phyloP scores from a whole-genome alignment of 2,329 filamentous ascomycete genomes.

The Aspergillus fijiensis region DNA sequence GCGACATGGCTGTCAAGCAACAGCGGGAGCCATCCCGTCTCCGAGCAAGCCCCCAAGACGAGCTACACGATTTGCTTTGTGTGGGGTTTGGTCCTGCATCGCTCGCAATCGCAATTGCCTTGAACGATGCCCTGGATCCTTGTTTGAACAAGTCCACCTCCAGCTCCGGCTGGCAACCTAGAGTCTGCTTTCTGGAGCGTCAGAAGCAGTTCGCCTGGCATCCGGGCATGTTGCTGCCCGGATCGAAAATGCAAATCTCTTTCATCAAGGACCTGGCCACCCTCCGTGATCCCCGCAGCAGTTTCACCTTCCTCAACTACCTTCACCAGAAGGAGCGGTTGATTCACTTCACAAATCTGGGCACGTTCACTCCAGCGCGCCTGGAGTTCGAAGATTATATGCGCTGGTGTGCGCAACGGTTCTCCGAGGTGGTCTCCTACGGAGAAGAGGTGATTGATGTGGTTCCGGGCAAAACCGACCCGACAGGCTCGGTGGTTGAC shows the following conservation, averaged over 20 bases:
- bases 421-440: constrained; percentile 72
- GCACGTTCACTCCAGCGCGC: constrained; percentile 82
- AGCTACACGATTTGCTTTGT: constrained; percentile 81
- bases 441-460: constrained; percentile 74
- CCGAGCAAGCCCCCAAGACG: constrained; percentile 55
- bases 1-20: constrained; percentile 25
- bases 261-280: constrained; percentile 96
- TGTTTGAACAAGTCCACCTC: constrained; percentile 44
- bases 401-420: constrained; percentile 83
- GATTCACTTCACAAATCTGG: constrained; percentile 85
- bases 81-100: constrained; percentile 92
- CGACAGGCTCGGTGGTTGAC: constrained; percentile 54
- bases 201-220: constrained; percentile 87
- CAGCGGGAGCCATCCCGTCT: constrained; percentile 46
- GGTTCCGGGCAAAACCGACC: constrained; percentile 55
- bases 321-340: constrained; percentile 78
- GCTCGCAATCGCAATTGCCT: constrained; percentile 81
- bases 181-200: constrained; percentile 83
- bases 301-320: constrained; percentile 96
- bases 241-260: constrained; percentile 95
- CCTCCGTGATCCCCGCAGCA: constrained; percentile 78
- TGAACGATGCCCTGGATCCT: constrained; percentile 71
- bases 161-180: constrained; percentile 53
- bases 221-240: constrained; percentile 89
- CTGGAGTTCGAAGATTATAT: constrained; percentile 95